These are phyloP conservation scores for Galerina marginata DNA, from an alignment of 768 basidiomycete species.

Conservation along the genomic window DNA sequence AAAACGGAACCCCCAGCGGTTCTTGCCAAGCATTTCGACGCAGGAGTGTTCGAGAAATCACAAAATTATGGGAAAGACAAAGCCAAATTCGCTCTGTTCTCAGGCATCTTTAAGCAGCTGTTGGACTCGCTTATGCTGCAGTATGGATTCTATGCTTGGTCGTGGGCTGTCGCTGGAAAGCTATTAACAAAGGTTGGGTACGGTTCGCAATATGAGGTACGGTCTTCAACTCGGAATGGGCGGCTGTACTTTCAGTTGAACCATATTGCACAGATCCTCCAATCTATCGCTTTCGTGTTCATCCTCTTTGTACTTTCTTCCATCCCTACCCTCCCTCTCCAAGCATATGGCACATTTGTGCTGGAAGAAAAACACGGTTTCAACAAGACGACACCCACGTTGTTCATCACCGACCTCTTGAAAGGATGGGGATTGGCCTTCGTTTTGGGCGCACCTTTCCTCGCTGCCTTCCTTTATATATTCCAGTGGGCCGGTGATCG, in stretches of 20 bases:
- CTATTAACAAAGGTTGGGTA: constrained; percentile 62
- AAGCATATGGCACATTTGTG: constrained; percentile 88
- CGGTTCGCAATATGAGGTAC: constrained; percentile 74
- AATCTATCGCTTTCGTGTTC: constrained; percentile 80
- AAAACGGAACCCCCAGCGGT: constrained; percentile 74
- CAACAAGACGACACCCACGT: constrained; percentile 85
- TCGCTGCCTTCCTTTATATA: constrained; percentile 85
- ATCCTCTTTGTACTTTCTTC: constrained; percentile 70
- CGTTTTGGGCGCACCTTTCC: constrained; percentile 81
- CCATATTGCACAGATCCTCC: constrained; percentile 64
- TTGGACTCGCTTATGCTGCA: constrained; percentile 75
- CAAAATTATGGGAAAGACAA: constrained; percentile 93
- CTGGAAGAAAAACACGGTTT: constrained; percentile 96
- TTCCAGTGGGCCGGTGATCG: constrained; percentile 93
- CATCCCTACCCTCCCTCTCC: constrained; percentile 75
- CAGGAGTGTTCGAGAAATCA: constrained; percentile 82
- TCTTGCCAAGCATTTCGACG: constrained; percentile 70
- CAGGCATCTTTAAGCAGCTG: constrained; percentile 74
- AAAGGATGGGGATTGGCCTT: constrained; percentile 80
- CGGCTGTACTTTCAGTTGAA: neutral
- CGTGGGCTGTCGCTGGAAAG: constrained; percentile 71
- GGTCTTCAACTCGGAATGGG: constrained; percentile 23
- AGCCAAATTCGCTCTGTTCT: constrained; percentile 78
- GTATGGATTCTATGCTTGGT: constrained; percentile 81
- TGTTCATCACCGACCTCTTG: constrained; percentile 81